A percentile compares a stretch with the other conserved stretches of the same genome.
Conservation (phyloP, 2,329 filamentous ascomycete species). For the Alternaria dauci region DNA sequence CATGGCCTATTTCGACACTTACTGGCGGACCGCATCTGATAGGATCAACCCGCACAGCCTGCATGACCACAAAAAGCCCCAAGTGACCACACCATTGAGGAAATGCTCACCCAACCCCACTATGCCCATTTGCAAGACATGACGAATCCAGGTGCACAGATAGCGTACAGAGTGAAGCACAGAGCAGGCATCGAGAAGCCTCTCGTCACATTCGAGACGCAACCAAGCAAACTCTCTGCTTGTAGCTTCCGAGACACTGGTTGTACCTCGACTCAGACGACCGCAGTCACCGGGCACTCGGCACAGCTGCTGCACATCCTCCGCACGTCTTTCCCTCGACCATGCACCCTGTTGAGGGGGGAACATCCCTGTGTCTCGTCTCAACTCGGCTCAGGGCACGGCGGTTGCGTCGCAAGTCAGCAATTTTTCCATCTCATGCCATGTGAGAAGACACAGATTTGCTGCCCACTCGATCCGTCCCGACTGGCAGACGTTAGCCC, state of each 20-base stretch:
- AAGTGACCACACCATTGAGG: constrained; percentile 25
- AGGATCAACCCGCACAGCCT: constrained; percentile 21
- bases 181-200: neutral
- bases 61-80: constrained; percentile 5
- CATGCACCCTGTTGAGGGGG: neutral
- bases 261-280: constrained; percentile 3
- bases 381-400: constrained; percentile 20
- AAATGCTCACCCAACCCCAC: constrained; percentile 28
- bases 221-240: constrained; percentile 4
- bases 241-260: constrained; percentile 11
- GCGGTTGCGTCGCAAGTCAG: constrained; percentile 38
- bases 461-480: constrained; percentile 42
- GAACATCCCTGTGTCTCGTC: constrained; percentile 12
- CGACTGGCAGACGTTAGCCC: constrained; percentile 37
- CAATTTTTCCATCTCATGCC: constrained; percentile 18
- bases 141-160: constrained; percentile 27
- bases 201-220: constrained; percentile 11
- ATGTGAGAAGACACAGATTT: constrained; percentile 16
- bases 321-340: constrained; percentile 11
- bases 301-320: constrained; percentile 17
- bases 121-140: constrained; percentile 32
- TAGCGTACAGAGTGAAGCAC: constrained; percentile 2
- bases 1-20: constrained; percentile 31
- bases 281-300: constrained; percentile 11
- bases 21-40: constrained; percentile 27